These are phyloP conservation scores for Puccinia horiana DNA, from an alignment of 1,284 basidiomycete species.

Conservation along the genomic window DNA sequence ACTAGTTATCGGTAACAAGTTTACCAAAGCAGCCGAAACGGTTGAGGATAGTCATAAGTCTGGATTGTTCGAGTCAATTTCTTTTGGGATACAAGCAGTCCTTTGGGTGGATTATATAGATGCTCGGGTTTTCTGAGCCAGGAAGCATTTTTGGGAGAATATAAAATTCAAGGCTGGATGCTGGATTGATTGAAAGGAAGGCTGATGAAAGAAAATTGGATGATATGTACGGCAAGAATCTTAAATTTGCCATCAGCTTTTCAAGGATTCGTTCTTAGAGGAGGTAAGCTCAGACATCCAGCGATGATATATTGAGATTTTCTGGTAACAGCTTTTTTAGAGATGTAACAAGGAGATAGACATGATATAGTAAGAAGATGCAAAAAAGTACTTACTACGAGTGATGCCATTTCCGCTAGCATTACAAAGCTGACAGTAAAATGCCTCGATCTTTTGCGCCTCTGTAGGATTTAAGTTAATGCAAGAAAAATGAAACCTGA, in stretches of 20 bases:
- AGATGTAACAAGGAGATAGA: not conserved
- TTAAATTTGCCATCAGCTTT: not conserved
- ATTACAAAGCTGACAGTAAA: conserved; percentile 56
- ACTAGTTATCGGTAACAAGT: not conserved
- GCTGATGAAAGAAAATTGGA: not conserved
- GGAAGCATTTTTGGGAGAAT: not conserved
- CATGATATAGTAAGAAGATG: not conserved
- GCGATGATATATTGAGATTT: not conserved
- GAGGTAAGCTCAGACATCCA: not conserved
- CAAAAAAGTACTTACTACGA: conserved; percentile 51
- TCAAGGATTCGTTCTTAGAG: not conserved
- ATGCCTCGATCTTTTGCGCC: conserved; percentile 54
- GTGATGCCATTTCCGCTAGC: conserved; percentile 55
- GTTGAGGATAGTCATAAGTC: not conserved
- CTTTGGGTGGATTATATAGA: not conserved
- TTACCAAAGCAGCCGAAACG: not conserved
- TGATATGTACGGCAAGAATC: not conserved
- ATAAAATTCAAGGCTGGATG: not conserved
- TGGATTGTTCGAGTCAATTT: not conserved
- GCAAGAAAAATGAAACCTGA: conserved; percentile 57
- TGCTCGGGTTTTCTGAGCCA: not conserved
- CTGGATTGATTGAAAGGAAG: not conserved
- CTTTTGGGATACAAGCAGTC: not conserved
- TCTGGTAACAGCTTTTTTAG: not conserved
- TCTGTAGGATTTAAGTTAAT: conserved; percentile 53